Evolutionary conservation across 2,329 filamentous ascomycete genomes (phyloP).

Genomic region (Colletotrichum limetticola): DNA sequence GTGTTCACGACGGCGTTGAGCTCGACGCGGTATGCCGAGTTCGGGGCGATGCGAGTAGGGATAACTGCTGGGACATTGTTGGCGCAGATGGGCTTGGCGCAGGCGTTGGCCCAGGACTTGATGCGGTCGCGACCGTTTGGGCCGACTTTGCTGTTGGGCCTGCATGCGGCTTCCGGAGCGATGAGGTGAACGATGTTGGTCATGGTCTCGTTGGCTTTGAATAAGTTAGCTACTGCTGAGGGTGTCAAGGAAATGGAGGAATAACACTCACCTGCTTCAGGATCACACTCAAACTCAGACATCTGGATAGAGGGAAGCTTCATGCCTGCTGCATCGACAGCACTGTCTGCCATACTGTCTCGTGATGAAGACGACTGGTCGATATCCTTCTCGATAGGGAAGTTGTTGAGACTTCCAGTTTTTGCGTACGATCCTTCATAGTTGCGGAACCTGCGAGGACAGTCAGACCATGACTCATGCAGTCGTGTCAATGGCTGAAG

Average conservation of each 20-base stretch:
- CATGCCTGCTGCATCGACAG: not conserved
- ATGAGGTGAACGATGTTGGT: slow-evolving; percentile 48
- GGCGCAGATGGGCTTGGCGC: slow-evolving; percentile 23
- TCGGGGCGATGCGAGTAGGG: slow-evolving; percentile 30
- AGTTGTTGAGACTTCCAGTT: slow-evolving; percentile 30
- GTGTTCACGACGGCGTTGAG: slow-evolving; percentile 52
- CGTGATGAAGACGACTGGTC: slow-evolving; percentile 4
- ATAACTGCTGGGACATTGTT: slow-evolving; percentile 21
- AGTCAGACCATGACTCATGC: not conserved
- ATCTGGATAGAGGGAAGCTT: slow-evolving; percentile 35
- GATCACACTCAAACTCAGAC: slow-evolving; percentile 40
- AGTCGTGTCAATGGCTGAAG: rapidly evolving
- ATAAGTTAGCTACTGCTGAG: not conserved
- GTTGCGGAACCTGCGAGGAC: slow-evolving; percentile 52
- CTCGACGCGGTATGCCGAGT: slow-evolving; percentile 40
- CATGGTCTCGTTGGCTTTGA: slow-evolving; percentile 44
- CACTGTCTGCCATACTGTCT: slow-evolving; percentile 17
- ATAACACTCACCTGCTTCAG: slow-evolving; percentile 45
- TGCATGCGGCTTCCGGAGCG: slow-evolving; percentile 42
- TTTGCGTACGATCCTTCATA: slow-evolving; percentile 48
- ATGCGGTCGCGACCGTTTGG: slow-evolving; percentile 37
- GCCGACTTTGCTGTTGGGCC: slow-evolving; percentile 27
- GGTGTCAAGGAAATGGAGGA: not conserved
- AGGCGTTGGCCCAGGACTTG: slow-evolving; percentile 37
- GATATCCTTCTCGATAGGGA: slow-evolving; percentile 25